Percentiles rank a stretch among this genome's conserved stretches.
These are phyloP conservation scores for Solidago caesia DNA, from an alignment of 129 eudicot genomes.

Conservation along the genomic window DNA sequence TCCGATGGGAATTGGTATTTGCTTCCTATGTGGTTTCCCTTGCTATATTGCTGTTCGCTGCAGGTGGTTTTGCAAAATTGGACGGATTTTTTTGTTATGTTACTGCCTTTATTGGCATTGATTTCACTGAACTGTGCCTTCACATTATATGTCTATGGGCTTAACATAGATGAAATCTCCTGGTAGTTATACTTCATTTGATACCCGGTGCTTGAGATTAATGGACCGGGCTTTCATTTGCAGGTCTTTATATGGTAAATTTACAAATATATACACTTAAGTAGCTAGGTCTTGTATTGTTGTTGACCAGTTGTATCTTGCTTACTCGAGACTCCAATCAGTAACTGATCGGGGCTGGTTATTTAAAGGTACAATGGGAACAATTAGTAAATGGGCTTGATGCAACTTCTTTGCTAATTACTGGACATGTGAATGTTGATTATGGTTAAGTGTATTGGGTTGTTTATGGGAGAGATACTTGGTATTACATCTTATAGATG, in stretches of 20 bases:
- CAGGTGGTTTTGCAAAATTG: slow-evolving; percentile 26
- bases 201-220: slow-evolving; percentile 27
- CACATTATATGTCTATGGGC: slow-evolving; percentile 11
- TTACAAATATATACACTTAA: slow-evolving; percentile 20
- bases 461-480: slow-evolving; percentile 29
- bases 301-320: slow-evolving; percentile 20
- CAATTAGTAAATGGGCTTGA: slow-evolving; percentile 23
- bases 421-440: slow-evolving; percentile 35
- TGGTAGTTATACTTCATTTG: slow-evolving; percentile 17
- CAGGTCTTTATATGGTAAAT: slow-evolving; percentile 26
- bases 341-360: slow-evolving; percentile 6
- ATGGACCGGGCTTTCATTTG: slow-evolving; percentile 24
- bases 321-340: slow-evolving; percentile 16
- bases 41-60: slow-evolving; percentile 30
- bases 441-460: slow-evolving; percentile 41
- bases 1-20: slow-evolving; percentile 19
- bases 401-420: slow-evolving; percentile 24
- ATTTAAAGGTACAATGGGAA: slow-evolving; percentile 21
- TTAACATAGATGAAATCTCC: neutral
- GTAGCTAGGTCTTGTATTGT: slow-evolving; percentile 13
- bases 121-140: neutral
- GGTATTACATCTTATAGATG: slow-evolving; percentile 29
- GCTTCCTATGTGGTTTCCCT: slow-evolving; percentile 27
- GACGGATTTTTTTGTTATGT: slow-evolving; percentile 13
- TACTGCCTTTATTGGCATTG: slow-evolving; percentile 19